phyloP scores from a whole-genome alignment of 225 moss, liverwort and hornwort species.

The Straminergon stramineum region DNA sequence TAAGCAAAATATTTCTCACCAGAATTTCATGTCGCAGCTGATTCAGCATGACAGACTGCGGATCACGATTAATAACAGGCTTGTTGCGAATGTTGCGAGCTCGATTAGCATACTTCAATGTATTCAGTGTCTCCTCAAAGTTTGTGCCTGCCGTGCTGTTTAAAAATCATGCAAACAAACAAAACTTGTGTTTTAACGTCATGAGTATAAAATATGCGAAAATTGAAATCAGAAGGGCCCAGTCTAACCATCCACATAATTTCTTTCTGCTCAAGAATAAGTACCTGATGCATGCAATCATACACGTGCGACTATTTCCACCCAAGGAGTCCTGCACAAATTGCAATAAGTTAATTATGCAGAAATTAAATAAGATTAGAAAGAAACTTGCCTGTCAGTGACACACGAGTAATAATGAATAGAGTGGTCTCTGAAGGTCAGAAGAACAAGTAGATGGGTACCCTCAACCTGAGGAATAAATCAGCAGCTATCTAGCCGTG shows the following conservation, averaged over 20 bases:
- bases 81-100: conserved; percentile 95
- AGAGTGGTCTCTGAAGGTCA: neutral
- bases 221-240: neutral
- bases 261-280: neutral
- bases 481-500: neutral
- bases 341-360: neutral
- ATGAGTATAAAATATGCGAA: neutral
- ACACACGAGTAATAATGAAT: neutral
- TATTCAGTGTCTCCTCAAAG: conserved; percentile 86
- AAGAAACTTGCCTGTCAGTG: neutral
- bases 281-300: conserved; percentile 98
- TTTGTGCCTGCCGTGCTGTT: conserved; percentile 77
- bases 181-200: neutral
- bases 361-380: neutral
- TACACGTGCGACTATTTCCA: conserved; percentile 91
- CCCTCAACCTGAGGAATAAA: neutral
- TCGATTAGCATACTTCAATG: conserved; percentile 91
- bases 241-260: neutral
- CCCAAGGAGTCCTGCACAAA: conserved; percentile 79
- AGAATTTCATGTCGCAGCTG: conserved; percentile 86
- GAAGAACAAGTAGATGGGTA: neutral
- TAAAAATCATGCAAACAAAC: conserved; percentile 3
- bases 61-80: conserved; percentile 91
- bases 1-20: conserved; percentile 21
- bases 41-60: conserved; percentile 68